Base-by-base conservation (phyloP, 352 stramenopile genomes). In the Pythium graminicola region DNA sequence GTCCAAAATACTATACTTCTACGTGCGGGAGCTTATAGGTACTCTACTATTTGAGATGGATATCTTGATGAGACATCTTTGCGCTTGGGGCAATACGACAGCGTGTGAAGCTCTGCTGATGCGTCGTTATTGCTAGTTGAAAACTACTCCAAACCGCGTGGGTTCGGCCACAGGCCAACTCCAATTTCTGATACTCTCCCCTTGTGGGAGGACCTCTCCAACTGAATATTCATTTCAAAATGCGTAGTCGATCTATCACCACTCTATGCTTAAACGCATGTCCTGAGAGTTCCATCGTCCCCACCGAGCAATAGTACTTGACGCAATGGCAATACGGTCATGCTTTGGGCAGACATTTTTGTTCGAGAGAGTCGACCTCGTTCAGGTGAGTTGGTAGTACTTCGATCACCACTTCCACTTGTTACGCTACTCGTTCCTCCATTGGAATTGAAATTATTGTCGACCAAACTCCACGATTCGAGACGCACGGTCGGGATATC, bases 101-200 rank as follows among this genome's bases (percentile, higher is more conserved):
- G 84, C 79, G 80, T 84, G 81, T 95, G 84, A 95, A 93, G 84
- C 81, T 93, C 59, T 92, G 84, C 84, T 93, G 84, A 95, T 91
- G 80, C 81, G 83, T 95, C 84, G 84, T 95, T 82, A 91, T 95
- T 95, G 84, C 84, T 95, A 95, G 81, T 95, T 95, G 84, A 92
- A 95, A 95, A 95, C 84, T 95, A 95, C 79, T 95, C 84, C 84
- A 95, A 95, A 68, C 78, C 79, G 69, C 67, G 84, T 95, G 81
- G 73, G 76, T 79, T 86, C 76, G 57, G 80, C 84, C 81, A 91
- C 80, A 90, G 81, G 81, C 84, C 80, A 69, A 70, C 73, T 81
- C 81, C 84, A 95, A 93, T 95, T 95, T 95, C 82, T 95, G 84
- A 81, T 86, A 66, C 44, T 80, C 79, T 85, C 70, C 80, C 77